These are phyloP conservation scores for Thinopyrum elongatum DNA, from an alignment of 176 grass and related monocot species.

Conservation along the genomic window DNA sequence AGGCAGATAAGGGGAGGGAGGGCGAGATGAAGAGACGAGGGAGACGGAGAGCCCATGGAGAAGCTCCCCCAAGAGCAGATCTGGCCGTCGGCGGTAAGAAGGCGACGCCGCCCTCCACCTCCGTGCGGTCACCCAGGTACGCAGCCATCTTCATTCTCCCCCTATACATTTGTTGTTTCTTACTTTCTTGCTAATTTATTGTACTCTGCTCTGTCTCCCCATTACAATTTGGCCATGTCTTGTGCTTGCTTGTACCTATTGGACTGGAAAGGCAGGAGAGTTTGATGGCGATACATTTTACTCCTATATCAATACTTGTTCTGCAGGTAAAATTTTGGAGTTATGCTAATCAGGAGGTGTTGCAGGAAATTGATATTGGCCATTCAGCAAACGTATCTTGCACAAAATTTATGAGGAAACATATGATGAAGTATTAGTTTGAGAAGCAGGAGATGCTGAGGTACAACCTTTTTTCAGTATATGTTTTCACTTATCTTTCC, in stretches of 20 bases:
- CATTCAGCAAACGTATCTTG: conserved; percentile 93
- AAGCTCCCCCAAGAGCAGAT: too few species aligned
- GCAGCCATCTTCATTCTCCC: too few species aligned
- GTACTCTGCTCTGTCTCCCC: too few species aligned
- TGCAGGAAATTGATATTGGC: conserved; percentile 81
- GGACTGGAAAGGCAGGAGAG: background rate
- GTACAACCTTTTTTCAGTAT: conserved; percentile 25
- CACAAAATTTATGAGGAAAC: conserved; percentile 84
- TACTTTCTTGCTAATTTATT: too few species aligned
- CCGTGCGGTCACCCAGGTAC: too few species aligned
- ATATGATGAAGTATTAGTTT: conserved; percentile 79
- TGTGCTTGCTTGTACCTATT: background rate
- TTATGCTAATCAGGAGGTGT: conserved; percentile 53
- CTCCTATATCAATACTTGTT: conserved; percentile 1
- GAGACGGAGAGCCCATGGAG: too few species aligned
- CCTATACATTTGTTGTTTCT: too few species aligned
- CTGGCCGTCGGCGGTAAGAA: too few species aligned
- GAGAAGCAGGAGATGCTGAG: conserved; percentile 87
- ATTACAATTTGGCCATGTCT: too few species aligned
- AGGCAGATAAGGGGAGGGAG: too few species aligned
- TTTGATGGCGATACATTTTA: background rate
- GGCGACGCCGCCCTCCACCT: too few species aligned
- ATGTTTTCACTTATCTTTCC: background rate
- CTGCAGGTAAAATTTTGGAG: conserved; percentile 95
- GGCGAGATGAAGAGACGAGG: too few species aligned